phyloP scores from a whole-genome alignment of 2,329 filamentous ascomycete genomes.

The Fusarium mangiferae region DNA sequence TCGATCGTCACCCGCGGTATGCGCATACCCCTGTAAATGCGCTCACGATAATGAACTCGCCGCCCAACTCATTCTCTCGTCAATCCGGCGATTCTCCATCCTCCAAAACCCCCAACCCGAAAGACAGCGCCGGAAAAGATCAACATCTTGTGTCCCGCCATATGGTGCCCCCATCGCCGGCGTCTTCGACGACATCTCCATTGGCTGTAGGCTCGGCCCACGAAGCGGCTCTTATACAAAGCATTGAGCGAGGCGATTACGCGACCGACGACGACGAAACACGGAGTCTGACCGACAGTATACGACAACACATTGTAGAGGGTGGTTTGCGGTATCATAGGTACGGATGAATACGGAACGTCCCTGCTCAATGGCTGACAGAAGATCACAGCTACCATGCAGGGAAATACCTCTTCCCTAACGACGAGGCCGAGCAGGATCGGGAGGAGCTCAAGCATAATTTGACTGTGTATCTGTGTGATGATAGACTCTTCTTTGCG shows the following conservation, averaged over 20 bases:
- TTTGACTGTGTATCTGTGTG: constrained; percentile 53
- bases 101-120: not conserved
- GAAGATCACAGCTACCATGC: constrained; percentile 49
- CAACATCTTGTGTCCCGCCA: not conserved
- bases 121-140: not conserved
- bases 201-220: constrained; percentile 47
- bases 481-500: constrained; percentile 55
- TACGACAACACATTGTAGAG: constrained; percentile 56
- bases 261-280: constrained; percentile 49
- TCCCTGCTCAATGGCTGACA: not conserved
- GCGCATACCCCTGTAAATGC: constrained; percentile 4
- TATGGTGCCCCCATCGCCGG: constrained; percentile 43
- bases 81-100: constrained; percentile 1
- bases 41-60: constrained; percentile 39
- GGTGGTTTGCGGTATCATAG: constrained; percentile 53
- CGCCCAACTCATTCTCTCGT: constrained; percentile 36
- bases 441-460: constrained; percentile 56
- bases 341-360: not conserved
- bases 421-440: constrained; percentile 56
- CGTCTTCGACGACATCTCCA: constrained; percentile 41
- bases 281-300: constrained; percentile 55
- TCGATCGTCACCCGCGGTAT: constrained; percentile 1
- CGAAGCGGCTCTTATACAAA: constrained; percentile 46
- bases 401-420: constrained; percentile 56
- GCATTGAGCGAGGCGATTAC: constrained; percentile 49